A percentile compares a stretch with the other conserved stretches of the same genome.
These are phyloP conservation scores for Fusarium redolens DNA, from an alignment of 2,329 filamentous ascomycete genomes.

Conservation along the genomic window DNA sequence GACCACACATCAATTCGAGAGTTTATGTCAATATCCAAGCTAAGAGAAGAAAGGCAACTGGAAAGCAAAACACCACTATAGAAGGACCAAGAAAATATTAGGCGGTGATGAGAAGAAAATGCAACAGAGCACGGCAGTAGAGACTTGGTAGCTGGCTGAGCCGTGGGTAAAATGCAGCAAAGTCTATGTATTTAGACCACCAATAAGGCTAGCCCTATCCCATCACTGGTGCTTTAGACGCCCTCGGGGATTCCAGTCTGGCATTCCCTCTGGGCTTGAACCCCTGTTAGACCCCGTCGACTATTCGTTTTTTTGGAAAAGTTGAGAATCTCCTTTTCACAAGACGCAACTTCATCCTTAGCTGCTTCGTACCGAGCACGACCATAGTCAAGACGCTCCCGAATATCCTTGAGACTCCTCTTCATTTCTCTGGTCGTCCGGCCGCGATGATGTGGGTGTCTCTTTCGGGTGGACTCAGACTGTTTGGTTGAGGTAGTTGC, in stretches of 20 bases:
- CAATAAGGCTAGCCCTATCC: neutral
- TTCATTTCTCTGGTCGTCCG: neutral
- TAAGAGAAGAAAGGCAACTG: too few relatives aligned
- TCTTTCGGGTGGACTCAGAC: neutral
- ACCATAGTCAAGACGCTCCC: neutral
- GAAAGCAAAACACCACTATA: too few relatives aligned
- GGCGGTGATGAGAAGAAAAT: too few relatives aligned
- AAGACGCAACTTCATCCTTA: neutral
- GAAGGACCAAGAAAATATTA: too few relatives aligned
- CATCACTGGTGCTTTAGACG: neutral
- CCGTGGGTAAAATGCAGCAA: too few relatives aligned
- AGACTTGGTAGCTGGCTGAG: too few relatives aligned
- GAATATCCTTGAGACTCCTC: neutral
- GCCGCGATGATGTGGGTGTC: neutral
- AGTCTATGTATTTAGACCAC: too few relatives aligned
- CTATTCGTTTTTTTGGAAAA: neutral
- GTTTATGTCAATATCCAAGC: neutral
- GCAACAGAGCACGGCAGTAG: too few relatives aligned
- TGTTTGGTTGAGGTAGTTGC: neutral
- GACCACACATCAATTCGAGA: neutral
- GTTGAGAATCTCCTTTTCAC: neutral
- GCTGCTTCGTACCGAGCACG: neutral
- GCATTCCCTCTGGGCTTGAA: neutral
- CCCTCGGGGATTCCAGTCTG: too few relatives aligned
- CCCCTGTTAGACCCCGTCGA: neutral